Evolutionary conservation across 306 rosid species (phyloP).

Genomic region (Sicyos edulis): DNA sequence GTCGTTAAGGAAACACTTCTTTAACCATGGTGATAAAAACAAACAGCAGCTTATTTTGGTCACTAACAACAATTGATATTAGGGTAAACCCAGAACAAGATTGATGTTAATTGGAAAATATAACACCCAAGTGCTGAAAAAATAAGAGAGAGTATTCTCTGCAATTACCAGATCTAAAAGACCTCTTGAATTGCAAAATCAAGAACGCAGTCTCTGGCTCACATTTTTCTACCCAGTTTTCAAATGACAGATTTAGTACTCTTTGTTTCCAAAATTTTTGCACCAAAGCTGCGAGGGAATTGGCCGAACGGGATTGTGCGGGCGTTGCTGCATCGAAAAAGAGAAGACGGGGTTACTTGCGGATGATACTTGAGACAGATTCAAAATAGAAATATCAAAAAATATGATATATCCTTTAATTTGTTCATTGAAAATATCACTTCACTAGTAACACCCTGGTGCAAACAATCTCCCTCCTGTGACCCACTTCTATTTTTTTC

Average conservation of each 20-base stretch:
- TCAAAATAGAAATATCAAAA: not conserved
- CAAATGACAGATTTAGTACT: conserved; percentile 37
- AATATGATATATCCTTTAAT: no score
- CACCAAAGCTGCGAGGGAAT: conserved; percentile 98
- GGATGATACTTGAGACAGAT: conserved; percentile 9
- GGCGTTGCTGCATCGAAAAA: conserved; percentile 79
- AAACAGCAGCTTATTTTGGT: conserved; percentile 40
- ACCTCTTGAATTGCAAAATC: conserved; percentile 22
- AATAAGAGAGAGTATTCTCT: not conserved
- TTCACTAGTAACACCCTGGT: no score
- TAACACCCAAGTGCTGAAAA: not conserved
- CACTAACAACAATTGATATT: not conserved
- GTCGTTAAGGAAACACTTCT: not conserved
- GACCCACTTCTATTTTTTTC: no score
- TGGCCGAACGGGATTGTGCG: conserved; percentile 92
- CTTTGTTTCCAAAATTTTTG: conserved; percentile 88
- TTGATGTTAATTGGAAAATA: not conserved
- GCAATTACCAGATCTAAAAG: conserved; percentile 12
- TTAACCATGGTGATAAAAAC: not conserved
- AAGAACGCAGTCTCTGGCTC: conserved; percentile 26
- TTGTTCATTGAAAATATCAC: no score
- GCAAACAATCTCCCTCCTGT: no score
- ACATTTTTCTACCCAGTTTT: conserved; percentile 20
- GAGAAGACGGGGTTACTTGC: conserved; percentile 9
- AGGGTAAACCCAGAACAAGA: not conserved